Evolutionary conservation across 495 filamentous ascomycete species (phyloP).

Genomic region (Ascodesmis nigricans): DNA sequence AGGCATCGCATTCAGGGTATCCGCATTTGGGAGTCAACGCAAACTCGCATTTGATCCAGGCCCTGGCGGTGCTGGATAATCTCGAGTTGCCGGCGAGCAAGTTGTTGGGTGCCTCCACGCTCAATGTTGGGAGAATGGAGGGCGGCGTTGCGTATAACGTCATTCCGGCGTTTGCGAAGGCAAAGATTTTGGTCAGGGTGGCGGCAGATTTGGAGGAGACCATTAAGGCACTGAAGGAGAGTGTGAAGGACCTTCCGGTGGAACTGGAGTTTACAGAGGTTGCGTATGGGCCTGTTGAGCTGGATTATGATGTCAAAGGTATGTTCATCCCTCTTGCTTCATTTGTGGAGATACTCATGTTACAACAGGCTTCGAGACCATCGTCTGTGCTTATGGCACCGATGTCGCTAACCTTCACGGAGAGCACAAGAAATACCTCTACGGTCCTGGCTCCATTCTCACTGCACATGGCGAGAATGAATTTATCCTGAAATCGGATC

Average conservation of each 20-base stretch:
- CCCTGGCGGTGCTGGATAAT: conserved; percentile 37
- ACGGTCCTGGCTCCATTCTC: conserved; percentile 70
- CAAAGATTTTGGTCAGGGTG: conserved; percentile 45
- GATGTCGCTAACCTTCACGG: conserved; percentile 60
- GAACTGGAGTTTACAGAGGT: conserved; percentile 33
- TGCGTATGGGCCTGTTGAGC: conserved; percentile 52
- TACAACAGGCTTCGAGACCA: conserved; percentile 43
- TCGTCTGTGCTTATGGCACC: conserved; percentile 76
- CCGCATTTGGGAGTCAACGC: conserved; percentile 66
- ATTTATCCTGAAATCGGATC: conserved; percentile 43
- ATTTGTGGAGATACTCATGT: background rate
- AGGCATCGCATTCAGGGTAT: conserved; percentile 74
- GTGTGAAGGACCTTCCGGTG: conserved; percentile 35
- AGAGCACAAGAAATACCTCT: conserved; percentile 62
- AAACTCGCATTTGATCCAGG: conserved; percentile 48
- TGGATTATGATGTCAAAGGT: conserved; percentile 59
- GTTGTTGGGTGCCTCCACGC: conserved; percentile 63
- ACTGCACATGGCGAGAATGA: conserved; percentile 80
- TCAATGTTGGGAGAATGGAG: conserved; percentile 59
- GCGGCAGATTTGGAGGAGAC: conserved; percentile 46
- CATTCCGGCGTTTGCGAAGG: conserved; percentile 49
- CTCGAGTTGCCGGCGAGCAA: conserved; percentile 48
- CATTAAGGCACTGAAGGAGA: conserved; percentile 31
- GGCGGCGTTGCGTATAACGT: conserved; percentile 82
- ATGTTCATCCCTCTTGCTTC: conserved; percentile 1